Conservation (phyloP, 345 rosid genomes). For the Carallia brachiata region DNA sequence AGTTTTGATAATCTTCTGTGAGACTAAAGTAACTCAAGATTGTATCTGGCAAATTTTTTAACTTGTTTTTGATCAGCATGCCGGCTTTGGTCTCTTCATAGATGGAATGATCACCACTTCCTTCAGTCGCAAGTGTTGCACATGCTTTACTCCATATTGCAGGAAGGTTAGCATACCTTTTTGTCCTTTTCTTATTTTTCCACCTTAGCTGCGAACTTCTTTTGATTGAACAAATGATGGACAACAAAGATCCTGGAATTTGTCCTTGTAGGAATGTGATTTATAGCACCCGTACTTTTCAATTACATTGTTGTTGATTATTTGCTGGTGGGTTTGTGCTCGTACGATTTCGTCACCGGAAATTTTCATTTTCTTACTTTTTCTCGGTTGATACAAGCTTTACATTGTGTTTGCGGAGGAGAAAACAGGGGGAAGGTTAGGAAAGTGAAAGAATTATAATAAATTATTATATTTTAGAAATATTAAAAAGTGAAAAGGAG, state of each 20-base stretch:
- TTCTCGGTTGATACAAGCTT: conserved; percentile 69
- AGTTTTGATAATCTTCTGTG: background rate
- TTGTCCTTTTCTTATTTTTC: background rate
- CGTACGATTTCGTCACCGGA: background rate
- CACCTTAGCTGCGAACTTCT: background rate
- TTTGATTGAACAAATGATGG: too few species aligned
- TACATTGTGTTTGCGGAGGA: background rate
- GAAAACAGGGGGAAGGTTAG: too few species aligned
- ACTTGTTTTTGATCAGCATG: conserved; percentile 50
- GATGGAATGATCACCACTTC: conserved; percentile 69
- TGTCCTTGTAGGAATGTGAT: background rate
- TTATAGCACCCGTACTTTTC: background rate
- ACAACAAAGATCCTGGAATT: too few species aligned
- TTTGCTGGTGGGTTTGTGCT: background rate
- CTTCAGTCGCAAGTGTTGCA: conserved; percentile 63
- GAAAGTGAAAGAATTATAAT: too few species aligned
- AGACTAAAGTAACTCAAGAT: background rate
- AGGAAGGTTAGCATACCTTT: conserved; percentile 37
- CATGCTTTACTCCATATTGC: conserved; percentile 64
- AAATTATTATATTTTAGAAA: too few species aligned
- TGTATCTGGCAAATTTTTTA: background rate
- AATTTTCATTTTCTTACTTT: background rate
- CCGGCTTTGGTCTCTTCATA: conserved; percentile 83
- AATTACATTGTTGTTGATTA: background rate
- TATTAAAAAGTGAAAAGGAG: too few species aligned